phyloP scores from a whole-genome alignment of 495 filamentous ascomycete species.

The Penicillium steckii region DNA sequence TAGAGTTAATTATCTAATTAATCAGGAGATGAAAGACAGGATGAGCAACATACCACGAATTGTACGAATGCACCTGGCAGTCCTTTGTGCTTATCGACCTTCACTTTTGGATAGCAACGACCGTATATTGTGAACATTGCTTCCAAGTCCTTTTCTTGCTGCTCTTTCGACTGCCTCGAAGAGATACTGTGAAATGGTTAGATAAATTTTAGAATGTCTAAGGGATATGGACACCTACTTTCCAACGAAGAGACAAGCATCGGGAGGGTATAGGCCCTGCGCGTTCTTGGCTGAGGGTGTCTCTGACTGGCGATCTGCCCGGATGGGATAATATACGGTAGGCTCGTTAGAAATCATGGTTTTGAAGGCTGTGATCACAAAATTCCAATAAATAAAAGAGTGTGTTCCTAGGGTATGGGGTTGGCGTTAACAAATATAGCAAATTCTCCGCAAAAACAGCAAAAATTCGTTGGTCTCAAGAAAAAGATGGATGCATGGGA shows the following conservation, averaged over 20 bases:
- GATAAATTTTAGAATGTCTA: background rate
- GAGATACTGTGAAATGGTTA: slow-evolving; percentile 10
- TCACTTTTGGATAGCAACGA: slow-evolving; percentile 21
- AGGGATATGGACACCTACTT: slow-evolving; percentile 27
- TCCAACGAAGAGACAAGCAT: slow-evolving; percentile 27
- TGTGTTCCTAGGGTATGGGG: background rate
- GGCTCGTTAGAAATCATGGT: slow-evolving; percentile 2
- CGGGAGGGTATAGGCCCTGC: slow-evolving; percentile 25
- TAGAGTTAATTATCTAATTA: background rate
- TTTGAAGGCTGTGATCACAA: background rate
- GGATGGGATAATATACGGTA: slow-evolving; percentile 15
- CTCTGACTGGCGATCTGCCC: slow-evolving; percentile 17
- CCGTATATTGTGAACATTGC: slow-evolving; percentile 10
- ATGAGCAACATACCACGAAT: slow-evolving; percentile 17
- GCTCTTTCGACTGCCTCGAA: slow-evolving; percentile 11
- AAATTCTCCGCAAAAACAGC: no score
- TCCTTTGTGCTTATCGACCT: slow-evolving; percentile 17
- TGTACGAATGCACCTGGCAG: slow-evolving; percentile 24
- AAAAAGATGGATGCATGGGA: no score
- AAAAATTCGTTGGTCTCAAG: no score
- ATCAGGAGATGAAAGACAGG: background rate
- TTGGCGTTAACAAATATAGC: no score
- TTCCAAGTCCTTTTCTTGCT: slow-evolving; percentile 11
- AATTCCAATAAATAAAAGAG: background rate
- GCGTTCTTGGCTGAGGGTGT: slow-evolving; percentile 23